A percentile compares a stretch with the other conserved stretches of the same genome.
phyloP scores from a whole-genome alignment of 345 rosid species.

The Cardamine occulta region DNA sequence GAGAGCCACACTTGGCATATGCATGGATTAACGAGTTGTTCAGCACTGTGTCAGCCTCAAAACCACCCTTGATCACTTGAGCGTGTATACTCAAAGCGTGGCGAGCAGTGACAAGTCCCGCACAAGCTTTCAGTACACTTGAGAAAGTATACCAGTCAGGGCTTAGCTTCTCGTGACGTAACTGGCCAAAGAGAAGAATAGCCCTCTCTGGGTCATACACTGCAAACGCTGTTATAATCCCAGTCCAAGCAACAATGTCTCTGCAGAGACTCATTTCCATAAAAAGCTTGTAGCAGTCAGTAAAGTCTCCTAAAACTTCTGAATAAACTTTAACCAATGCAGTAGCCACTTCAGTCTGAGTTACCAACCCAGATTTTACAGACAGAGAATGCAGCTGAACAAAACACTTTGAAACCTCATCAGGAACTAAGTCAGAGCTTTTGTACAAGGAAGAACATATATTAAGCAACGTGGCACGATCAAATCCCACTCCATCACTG shows the following conservation, averaged over 20 bases:
- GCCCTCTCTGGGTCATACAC: constrained; percentile 68
- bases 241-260: constrained; percentile 81
- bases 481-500: constrained; percentile 56
- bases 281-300: constrained; percentile 67
- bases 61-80: constrained; percentile 64
- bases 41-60: constrained; percentile 63
- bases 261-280: constrained; percentile 47
- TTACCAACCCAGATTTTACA: constrained; percentile 58
- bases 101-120: constrained; percentile 67
- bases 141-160: constrained; percentile 89
- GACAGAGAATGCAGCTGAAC: constrained; percentile 64
- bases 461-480: constrained; percentile 74
- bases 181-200: constrained; percentile 60
- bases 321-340: constrained; percentile 84
- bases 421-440: constrained; percentile 39
- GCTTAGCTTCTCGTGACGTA: constrained; percentile 50
- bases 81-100: constrained; percentile 66
- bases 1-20: constrained; percentile 76
- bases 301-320: constrained; percentile 56
- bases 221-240: constrained; percentile 76
- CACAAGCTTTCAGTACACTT: constrained; percentile 77
- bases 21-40: constrained; percentile 83
- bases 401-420: constrained; percentile 52
- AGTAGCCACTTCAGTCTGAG: constrained; percentile 66
- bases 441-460: constrained; percentile 64